Base-by-base conservation (phyloP, 768 basidiomycete species). In the Antrodiella citrinella region DNA sequence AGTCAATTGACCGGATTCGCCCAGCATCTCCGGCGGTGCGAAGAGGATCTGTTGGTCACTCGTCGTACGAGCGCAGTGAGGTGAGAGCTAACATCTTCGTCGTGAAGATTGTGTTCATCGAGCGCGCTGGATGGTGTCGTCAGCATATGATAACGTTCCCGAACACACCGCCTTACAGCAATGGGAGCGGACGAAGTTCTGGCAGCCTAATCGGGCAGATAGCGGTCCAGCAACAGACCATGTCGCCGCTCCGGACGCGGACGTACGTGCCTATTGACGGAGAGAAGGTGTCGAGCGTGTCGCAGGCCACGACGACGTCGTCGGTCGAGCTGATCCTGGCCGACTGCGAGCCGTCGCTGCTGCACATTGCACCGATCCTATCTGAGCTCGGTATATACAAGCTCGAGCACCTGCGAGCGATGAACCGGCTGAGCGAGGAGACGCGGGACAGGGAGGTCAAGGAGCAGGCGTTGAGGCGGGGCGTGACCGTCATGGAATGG, bases 401-500 rank as follows among this genome's bases (percentile, higher is more conserved):
- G 7, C 67, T 77, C 45, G 82, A 80, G 35, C 84, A 87, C 62
- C 64, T 88, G 30, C 69, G 74, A 10, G 86, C 86, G 2, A 66
- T 87, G 15, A 74, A 72, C 7, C 70, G 75, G 49, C 63, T 88
- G 53, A 76, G 75, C 30, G 82, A 83, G 49, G 80, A 77, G 52
- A 86, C 81, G 19, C 66, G 86, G 54, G 78, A 88, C 62, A 67
- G 77, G 51, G 83, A 86, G 62, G 72, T 88, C 44, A 82, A 74
- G 64, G 82, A 84, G 57, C 81, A 81, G 55, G 86, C 84, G 48
- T 59, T 88, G 65, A 77, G 68, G 59, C 69, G 76, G 57, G 86
- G 86, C 1, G 69, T 88, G 46, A 86, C 84, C 0, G 72, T 85
- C 5, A 69, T 88, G 66, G 86, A 88, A 57, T 88, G 86, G 86